These are phyloP conservation scores for Verticillium alfalfae DNA, from an alignment of 2,329 filamentous ascomycete genomes.

Conservation along the genomic window DNA sequence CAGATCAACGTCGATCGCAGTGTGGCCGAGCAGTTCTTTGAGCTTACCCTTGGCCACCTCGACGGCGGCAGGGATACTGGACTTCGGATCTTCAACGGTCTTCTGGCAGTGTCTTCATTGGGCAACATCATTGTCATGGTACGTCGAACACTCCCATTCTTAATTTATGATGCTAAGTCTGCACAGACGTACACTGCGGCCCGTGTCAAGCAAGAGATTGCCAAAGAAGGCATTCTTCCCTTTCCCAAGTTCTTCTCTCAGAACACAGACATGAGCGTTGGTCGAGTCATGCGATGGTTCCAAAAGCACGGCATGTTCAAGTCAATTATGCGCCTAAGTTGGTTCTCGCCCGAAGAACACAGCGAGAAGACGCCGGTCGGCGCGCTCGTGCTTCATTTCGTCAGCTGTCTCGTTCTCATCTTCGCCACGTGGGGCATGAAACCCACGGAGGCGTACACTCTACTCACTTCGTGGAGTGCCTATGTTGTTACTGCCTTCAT, in stretches of 20 bases:
- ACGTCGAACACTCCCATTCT: not conserved
- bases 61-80: constrained; percentile 16
- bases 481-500: constrained; percentile 29
- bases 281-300: constrained; percentile 23
- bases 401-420: constrained; percentile 26
- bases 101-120: constrained; percentile 48
- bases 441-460: constrained; percentile 18
- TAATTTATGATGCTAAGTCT: not conserved
- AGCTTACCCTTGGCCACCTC: constrained; percentile 22
- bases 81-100: constrained; percentile 35
- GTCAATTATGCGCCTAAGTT: constrained; percentile 17
- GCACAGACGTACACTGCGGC: constrained; percentile 44
- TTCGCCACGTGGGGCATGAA: constrained; percentile 23
- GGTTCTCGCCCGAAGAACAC: constrained; percentile 27
- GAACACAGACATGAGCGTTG: constrained; percentile 26
- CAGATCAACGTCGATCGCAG: constrained; percentile 11
- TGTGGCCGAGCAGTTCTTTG: constrained; percentile 27
- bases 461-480: constrained; percentile 23
- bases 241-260: constrained; percentile 42
- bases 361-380: constrained; percentile 28
- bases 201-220: constrained; percentile 55
- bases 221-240: constrained; percentile 51
- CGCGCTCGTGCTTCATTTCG: constrained; percentile 25
- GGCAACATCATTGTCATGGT: constrained; percentile 50
- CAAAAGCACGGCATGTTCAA: constrained; percentile 21